Percentiles rank a stretch among this genome's conserved stretches.
phyloP scores from a whole-genome alignment of 192 early-diverging fungal species.

The Gaertneriomyces sp. region DNA sequence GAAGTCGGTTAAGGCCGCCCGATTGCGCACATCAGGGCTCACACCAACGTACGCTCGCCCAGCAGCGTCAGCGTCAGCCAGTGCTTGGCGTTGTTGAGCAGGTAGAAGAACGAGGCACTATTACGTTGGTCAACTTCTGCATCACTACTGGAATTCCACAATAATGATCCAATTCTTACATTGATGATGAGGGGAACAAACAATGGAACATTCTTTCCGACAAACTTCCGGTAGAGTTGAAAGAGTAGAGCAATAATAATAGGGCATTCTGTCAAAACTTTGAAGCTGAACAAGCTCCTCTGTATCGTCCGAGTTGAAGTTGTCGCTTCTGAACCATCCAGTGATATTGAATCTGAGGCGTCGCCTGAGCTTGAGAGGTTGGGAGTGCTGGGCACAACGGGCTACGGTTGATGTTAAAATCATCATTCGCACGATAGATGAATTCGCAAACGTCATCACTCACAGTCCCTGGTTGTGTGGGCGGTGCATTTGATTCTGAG shows the following conservation, averaged over 20 bases:
- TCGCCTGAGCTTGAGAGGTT: too few relatives aligned
- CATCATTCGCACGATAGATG: neutral
- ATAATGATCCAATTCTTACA: constrained; percentile 35
- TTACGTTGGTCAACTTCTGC: neutral
- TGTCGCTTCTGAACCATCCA: too few relatives aligned
- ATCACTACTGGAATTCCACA: neutral
- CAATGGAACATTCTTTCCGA: constrained; percentile 71
- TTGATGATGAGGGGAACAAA: constrained; percentile 88
- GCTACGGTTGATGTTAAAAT: neutral
- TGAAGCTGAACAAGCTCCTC: constrained; percentile 83
- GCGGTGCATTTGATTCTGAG: too few relatives aligned
- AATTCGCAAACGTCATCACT: neutral
- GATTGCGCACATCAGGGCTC: constrained; percentile 67
- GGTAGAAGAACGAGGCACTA: constrained; percentile 55
- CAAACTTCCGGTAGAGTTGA: constrained; percentile 78
- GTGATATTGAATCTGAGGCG: too few relatives aligned
- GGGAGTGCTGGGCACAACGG: constrained; percentile 3
- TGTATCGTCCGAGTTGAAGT: constrained; percentile 57
- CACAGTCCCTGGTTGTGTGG: too few relatives aligned
- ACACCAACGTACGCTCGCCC: constrained; percentile 76
- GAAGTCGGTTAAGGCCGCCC: constrained; percentile 76
- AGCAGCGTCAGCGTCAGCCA: constrained; percentile 44
- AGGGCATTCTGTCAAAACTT: constrained; percentile 96
- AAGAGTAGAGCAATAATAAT: constrained; percentile 96
- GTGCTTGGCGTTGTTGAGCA: constrained; percentile 40